Evolutionary conservation across 1,139 yeast species (phyloP), one percentile per base, ranked within the genome.

Genomic region (Hyphopichia burtonii): DNA sequence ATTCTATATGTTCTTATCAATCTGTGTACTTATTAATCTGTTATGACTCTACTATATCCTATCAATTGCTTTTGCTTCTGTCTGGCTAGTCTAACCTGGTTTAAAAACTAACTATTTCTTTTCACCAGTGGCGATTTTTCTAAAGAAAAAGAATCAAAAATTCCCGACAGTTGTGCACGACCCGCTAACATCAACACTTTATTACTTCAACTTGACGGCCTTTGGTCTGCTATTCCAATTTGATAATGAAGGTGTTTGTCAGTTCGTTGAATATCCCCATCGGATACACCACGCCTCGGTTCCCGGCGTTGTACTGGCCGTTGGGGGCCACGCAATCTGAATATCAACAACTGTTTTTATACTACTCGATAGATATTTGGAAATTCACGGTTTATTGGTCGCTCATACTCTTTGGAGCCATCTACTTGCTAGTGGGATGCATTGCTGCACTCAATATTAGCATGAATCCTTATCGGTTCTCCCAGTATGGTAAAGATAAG

Each of bases 241-340:
- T 8, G 8, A 6, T 20, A 67, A 76, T 65, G 68, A 56, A 53
- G 45, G 54, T 68, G 34, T 73, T 73, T 46, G 64, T 73, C 11
- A 63, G 71, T 42, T 67, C 76, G 5, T 56, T 63, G 31, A 66
- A 70, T 48, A 73, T 82, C 1, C 96, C 97, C 2, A 79, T 89
- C 5, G 96, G 96, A 23, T 93, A 93, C 63, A 65, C 69, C 5
- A 73, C 83, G 0, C 99, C 99, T 0, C 44, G 56, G 18, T 93
- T 91, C 57, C 99, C 98, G 2, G 81, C 95, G 4, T 63, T 93
- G 23, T 77, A 73, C 56, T 85, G 93, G 86, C 96, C 96, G 0
- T 42, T 71, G 6, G 81, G 81, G 0, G 55, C 75, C 6, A 63
- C 71, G 8, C 59, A 60, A 32, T 48, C 57, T 14, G 52, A 59